Percentiles rank a stretch among this genome's conserved stretches.
Evolutionary conservation across 495 filamentous ascomycete species (phyloP).

Genomic region (Neurospora sp.): DNA sequence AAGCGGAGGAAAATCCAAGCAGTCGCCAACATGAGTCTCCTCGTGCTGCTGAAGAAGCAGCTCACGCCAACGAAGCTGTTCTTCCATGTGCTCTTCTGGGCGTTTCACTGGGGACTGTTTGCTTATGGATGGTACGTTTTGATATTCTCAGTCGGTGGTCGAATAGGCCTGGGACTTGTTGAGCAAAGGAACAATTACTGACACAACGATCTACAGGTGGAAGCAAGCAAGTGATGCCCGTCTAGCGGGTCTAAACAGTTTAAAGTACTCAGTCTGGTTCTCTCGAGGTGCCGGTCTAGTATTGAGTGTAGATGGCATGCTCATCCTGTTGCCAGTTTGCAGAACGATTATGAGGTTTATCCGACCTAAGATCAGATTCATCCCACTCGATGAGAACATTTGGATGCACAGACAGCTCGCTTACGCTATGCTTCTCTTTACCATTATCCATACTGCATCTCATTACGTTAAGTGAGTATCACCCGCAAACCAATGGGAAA

Average conservation of each 20-base stretch:
- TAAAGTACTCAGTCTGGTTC: slow-evolving; percentile 87
- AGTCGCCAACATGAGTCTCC: slow-evolving; percentile 30
- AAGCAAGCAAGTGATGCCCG: slow-evolving; percentile 57
- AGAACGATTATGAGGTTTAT: slow-evolving; percentile 74
- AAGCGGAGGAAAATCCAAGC: slow-evolving; percentile 8
- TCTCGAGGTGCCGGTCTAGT: slow-evolving; percentile 85
- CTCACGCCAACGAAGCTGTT: slow-evolving; percentile 56
- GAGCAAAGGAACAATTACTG: background rate
- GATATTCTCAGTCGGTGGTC: background rate
- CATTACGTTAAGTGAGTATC: slow-evolving; percentile 91
- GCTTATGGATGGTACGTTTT: slow-evolving; percentile 72
- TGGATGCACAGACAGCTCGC: slow-evolving; percentile 97
- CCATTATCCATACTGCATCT: slow-evolving; percentile 59
- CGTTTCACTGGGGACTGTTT: slow-evolving; percentile 70
- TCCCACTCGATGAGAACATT: slow-evolving; percentile 87
- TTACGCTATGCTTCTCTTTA: slow-evolving; percentile 77
- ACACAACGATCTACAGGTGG: slow-evolving; percentile 44
- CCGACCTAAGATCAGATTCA: slow-evolving; percentile 75
- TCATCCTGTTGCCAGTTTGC: slow-evolving; percentile 93
- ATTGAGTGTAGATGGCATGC: slow-evolving; percentile 68
- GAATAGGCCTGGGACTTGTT: background rate
- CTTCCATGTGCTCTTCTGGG: slow-evolving; percentile 84
- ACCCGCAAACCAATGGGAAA: background rate
- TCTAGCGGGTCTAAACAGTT: slow-evolving; percentile 67
- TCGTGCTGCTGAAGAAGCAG: slow-evolving; percentile 43